Evolutionary conservation across 768 basidiomycete species (phyloP), one percentile per base, ranked within the genome.

Genomic region (Porpolomopsis calyptriformis): DNA sequence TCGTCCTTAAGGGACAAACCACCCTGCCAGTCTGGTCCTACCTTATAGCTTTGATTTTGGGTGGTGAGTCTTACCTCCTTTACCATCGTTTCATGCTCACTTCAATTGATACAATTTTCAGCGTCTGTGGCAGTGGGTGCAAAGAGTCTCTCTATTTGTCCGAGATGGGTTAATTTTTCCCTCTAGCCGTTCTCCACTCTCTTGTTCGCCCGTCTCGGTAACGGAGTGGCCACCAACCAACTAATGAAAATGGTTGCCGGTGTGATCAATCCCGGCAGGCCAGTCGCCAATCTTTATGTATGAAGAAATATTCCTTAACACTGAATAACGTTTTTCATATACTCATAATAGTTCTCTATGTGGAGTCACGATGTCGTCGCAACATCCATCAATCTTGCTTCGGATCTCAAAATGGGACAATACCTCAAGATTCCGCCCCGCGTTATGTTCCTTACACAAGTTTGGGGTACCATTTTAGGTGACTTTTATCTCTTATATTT

Each of bases 271-370:
- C 76, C 79, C 5, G 80, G 80, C 35, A 69, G 72, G 38, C 80
- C 80, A 0, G 75, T 82, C 4, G 80, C 79, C 1, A 85, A 83
- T 57, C 73, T 83, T 48, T 82, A 82, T 55, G 29, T n/a, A n/a
- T 31, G 29, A 31, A 7, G 29, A 31, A 31, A 77, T 80, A 39
- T 40, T 69, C 57, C 0, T 4, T 16, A 10, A 1, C 36, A 26
- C 8, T n/a, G 9, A 37, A 4, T 10, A 2, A 11, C 11, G 7
- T 8, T 41, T 29, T n/a, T 16, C 29, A 31, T 27, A 11, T 23
- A 19, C 19, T 22, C 22, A 38, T 16, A 11, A 14, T 26, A 79
- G 77, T 80, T 80, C 60, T 72, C 76, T 0, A 79, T 78, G 76
- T 80, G 78, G 78, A 78, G 76, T 53, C 77, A 31, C 51, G 76